Conservation (phyloP, 2,329 filamentous ascomycete genomes). For the Blastomyces parvus region DNA sequence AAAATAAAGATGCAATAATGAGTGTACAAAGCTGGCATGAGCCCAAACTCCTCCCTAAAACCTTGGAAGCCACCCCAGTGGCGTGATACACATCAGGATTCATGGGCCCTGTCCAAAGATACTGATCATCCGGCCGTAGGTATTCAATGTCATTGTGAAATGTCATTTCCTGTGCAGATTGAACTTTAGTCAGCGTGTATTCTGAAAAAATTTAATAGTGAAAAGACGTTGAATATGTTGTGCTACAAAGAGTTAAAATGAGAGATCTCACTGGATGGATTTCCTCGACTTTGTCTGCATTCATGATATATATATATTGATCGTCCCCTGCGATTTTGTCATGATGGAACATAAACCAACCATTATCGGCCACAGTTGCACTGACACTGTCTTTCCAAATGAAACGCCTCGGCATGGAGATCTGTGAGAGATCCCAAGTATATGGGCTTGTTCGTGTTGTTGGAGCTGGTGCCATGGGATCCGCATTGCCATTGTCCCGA, state of each 20-base stretch:
- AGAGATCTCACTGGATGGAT: background rate
- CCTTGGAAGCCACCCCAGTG: background rate
- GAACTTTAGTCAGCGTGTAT: background rate
- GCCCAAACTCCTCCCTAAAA: background rate
- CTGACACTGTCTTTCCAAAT: background rate
- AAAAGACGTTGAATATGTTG: background rate
- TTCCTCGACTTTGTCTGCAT: background rate
- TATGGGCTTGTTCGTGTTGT: background rate
- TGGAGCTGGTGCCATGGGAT: background rate
- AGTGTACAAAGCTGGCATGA: constrained; percentile 1
- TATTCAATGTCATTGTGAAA: background rate
- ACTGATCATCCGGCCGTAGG: background rate
- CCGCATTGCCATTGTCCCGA: background rate
- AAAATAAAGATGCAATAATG: background rate
- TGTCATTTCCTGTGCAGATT: background rate
- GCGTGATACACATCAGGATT: background rate
- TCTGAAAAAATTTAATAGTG: background rate
- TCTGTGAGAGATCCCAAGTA: constrained; percentile 1
- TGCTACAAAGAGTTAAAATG: background rate
- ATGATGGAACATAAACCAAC: background rate
- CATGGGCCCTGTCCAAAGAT: background rate
- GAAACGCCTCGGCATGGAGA: background rate
- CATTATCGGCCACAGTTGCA: background rate
- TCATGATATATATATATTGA: background rate
- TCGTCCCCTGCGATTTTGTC: background rate